phyloP scores from a whole-genome alignment of 2,329 filamentous ascomycete genomes.

The Pseudogymnoascus sp. region DNA sequence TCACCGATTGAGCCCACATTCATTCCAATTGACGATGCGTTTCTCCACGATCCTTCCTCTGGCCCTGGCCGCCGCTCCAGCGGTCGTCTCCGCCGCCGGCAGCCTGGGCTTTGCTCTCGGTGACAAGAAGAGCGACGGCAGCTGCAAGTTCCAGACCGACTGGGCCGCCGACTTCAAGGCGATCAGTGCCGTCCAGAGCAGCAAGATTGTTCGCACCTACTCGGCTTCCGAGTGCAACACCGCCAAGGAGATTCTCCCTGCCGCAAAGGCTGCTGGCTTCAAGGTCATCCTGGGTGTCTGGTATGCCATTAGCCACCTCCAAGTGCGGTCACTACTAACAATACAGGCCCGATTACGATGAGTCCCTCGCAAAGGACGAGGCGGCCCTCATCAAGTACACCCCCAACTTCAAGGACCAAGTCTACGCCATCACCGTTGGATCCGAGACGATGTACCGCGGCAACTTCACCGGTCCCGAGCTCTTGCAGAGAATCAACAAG shows the following conservation, averaged over 20 bases:
- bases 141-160: slow-evolving; percentile 54
- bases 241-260: slow-evolving; percentile 54
- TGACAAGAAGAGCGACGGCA: slow-evolving; percentile 50
- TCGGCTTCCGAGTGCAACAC: slow-evolving; percentile 58
- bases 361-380: slow-evolving; percentile 53
- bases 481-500: slow-evolving; percentile 53
- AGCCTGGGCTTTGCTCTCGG: slow-evolving; percentile 59
- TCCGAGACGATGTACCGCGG: slow-evolving; percentile 64
- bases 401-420: slow-evolving; percentile 43
- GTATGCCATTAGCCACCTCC: slow-evolving; percentile 33
- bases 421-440: slow-evolving; percentile 63
- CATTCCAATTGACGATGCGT: slow-evolving; percentile 10
- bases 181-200: slow-evolving; percentile 40
- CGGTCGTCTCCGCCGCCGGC: slow-evolving; percentile 43
- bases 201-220: slow-evolving; percentile 57
- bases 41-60: slow-evolving; percentile 17
- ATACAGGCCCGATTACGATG: slow-evolving; percentile 51
- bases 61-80: slow-evolving; percentile 33
- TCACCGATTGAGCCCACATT: slow-evolving; percentile 1
- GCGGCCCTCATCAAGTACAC: slow-evolving; percentile 44
- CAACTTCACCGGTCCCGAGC: slow-evolving; percentile 52
- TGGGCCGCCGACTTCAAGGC: slow-evolving; percentile 59
- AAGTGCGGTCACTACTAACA: not conserved
- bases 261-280: slow-evolving; percentile 55
- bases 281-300: slow-evolving; percentile 64